Percentiles rank a stretch among this genome's conserved stretches.
These are phyloP conservation scores for Hibiscus trionum DNA, from an alignment of 345 rosid species.

Conservation along the genomic window DNA sequence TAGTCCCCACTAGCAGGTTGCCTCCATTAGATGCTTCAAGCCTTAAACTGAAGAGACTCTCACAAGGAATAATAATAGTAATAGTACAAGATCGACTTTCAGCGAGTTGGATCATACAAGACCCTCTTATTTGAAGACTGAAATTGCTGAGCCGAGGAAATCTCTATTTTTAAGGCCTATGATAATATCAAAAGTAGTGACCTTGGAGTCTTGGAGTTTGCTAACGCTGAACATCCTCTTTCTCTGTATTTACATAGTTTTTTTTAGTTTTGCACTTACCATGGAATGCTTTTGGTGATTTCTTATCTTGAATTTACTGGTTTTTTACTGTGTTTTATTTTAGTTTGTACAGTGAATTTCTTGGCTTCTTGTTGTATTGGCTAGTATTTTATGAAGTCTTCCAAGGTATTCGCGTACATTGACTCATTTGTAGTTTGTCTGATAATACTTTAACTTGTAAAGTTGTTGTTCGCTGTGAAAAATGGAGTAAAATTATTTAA, in stretches of 20 bases:
- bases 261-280: neutral
- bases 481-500: slow-evolving; percentile 56
- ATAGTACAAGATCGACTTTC: neutral
- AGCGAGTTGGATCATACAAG: no score
- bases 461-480: slow-evolving; percentile 61
- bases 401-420: slow-evolving; percentile 80
- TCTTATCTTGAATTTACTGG: neutral
- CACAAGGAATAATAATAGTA: slow-evolving; percentile 27
- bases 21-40: no score
- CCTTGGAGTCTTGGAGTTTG: neutral
- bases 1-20: slow-evolving; percentile 47
- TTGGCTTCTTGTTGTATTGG: neutral
- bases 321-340: neutral
- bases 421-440: slow-evolving; percentile 24
- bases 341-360: neutral
- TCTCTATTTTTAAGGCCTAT: slow-evolving; percentile 17
- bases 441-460: slow-evolving; percentile 19
- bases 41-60: slow-evolving; percentile 15
- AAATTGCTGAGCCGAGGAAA: slow-evolving; percentile 5
- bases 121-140: no score
- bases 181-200: slow-evolving; percentile 20
- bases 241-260: neutral
- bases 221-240: slow-evolving; percentile 1
- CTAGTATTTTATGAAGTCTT: slow-evolving; percentile 27
- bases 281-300: neutral